Evolutionary conservation across 2,329 filamentous ascomycete species (phyloP).

Genomic region (Didymella glomerata): DNA sequence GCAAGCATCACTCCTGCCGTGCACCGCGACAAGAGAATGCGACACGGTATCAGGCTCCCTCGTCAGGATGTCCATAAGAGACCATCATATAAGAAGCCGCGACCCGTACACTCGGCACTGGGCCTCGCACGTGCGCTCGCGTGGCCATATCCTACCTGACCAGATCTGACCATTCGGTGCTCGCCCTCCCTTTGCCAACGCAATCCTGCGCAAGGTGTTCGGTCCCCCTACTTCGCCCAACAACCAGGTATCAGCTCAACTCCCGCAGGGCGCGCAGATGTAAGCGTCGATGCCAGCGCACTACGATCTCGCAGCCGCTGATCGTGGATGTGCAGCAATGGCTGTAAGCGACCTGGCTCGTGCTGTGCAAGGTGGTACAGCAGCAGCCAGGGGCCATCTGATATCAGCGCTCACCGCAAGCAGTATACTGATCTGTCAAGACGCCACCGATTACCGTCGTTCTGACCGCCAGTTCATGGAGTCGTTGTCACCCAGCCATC

Average conservation of each 20-base stretch:
- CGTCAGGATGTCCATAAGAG: background rate
- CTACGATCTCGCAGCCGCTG: background rate
- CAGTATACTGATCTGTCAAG: background rate
- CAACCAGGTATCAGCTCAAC: slow-evolving; percentile 5
- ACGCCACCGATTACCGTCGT: background rate
- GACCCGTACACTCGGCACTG: slow-evolving; percentile 8
- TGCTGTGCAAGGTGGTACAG: slow-evolving; percentile 10
- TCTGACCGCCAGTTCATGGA: background rate
- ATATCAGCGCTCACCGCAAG: background rate
- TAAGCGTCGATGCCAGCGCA: slow-evolving; percentile 7
- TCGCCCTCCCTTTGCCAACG: background rate
- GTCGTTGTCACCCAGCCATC: background rate
- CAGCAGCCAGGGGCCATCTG: background rate
- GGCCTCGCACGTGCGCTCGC: slow-evolving; percentile 16
- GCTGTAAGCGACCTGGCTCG: background rate
- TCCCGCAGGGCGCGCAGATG: background rate
- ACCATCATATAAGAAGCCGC: slow-evolving; percentile 7
- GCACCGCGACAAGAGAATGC: background rate
- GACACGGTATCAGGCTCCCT: slow-evolving; percentile 1
- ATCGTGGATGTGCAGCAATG: background rate
- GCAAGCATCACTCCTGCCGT: background rate
- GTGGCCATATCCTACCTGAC: slow-evolving; percentile 8
- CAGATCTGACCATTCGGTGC: background rate
- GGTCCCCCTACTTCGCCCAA: background rate
- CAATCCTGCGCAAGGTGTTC: background rate